Base-by-base conservation (phyloP, 164 flowering plant species). In the Hamamelis virginiana region DNA sequence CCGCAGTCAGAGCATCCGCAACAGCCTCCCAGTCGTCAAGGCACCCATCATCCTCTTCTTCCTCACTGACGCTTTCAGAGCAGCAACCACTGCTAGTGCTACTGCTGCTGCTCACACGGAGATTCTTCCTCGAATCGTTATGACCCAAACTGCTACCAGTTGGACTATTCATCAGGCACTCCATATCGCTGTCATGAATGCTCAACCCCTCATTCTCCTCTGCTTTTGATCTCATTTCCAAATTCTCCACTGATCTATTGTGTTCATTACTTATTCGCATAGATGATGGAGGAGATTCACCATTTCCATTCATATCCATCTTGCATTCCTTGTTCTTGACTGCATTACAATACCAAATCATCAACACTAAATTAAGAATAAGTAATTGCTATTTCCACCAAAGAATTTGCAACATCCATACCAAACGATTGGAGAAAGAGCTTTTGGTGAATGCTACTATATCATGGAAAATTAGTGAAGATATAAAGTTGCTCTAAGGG, bases 1-100 rank as follows among this genome's bases (percentile, higher is more conserved):
- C 76, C 1, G 89, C 86, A 4, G 81, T 80, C 53, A 91, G 76
- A 13, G 94, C 97, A 80, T 91, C 94, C 0, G 97, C 94, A 45
- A 86, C 68, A 66, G 86, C 78, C 78, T 84, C 84, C 84, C 89
- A 85, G 65, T 80, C 97, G 64, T 87, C 94, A 68, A 85, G 67
- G 65, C 90, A 81, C 12, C 67, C 88, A 68, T 83, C 91, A 26
- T 84, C 77, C 13, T 87, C 92, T 3, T 87, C 96, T 26, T 81
- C 91, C 38, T 82, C 91, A 18, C 80, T 82, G 22, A 83, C 60
- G 64, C 69, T 81, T 44, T 89, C 85, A 0, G 89, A 84, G 65
- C 74, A 85, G 67, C 77, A 82, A 9, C 87, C 84, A 38, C 80
- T 80, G 46, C 73, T 67, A 22, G 72, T 71, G 28, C 79, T 76